Conservation (phyloP, 768 basidiomycete species). For the Macrolepiota fuliginosa region DNA sequence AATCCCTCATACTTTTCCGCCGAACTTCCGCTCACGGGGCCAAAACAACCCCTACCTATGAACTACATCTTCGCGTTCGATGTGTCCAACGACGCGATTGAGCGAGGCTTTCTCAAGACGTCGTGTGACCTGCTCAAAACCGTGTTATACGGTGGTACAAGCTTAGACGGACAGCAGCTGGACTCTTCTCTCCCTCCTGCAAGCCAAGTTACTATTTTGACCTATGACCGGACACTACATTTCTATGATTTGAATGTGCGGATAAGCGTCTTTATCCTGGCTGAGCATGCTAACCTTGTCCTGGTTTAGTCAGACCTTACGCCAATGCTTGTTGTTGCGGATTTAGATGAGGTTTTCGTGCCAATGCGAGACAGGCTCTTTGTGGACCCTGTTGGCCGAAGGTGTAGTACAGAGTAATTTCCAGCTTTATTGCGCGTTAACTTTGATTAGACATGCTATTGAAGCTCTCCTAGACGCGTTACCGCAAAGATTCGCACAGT, state of each 20-base stretch:
- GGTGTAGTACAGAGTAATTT: conserved; percentile 41
- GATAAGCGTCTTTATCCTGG: conserved; percentile 15
- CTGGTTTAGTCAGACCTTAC: conserved; percentile 45
- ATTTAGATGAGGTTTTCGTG: conserved; percentile 90
- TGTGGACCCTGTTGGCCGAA: conserved; percentile 67
- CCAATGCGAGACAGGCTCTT: conserved; percentile 75
- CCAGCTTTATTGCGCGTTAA: background rate
- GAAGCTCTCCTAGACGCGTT: conserved; percentile 65
- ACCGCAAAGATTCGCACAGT: conserved; percentile 56
- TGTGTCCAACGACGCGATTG: conserved; percentile 65
- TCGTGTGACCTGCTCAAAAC: conserved; percentile 63
- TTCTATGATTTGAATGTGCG: conserved; percentile 89
- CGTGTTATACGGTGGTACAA: conserved; percentile 59
- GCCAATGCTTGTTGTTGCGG: conserved; percentile 78
- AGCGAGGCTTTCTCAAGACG: conserved; percentile 65
- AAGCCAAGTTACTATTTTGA: conserved; percentile 72
- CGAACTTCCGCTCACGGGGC: conserved; percentile 42
- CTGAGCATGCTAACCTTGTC: conserved; percentile 21
- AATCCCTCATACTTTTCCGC: conserved; percentile 51
- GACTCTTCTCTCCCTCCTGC: conserved; percentile 51
- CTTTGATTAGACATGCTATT: conserved; percentile 48
- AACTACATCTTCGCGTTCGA: conserved; percentile 87
- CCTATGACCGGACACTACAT: conserved; percentile 78
- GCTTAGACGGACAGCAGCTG: conserved; percentile 36
- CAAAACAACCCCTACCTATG: conserved; percentile 60